Evolutionary conservation across 768 basidiomycete species (phyloP).

Genomic region (Russula sp.): DNA sequence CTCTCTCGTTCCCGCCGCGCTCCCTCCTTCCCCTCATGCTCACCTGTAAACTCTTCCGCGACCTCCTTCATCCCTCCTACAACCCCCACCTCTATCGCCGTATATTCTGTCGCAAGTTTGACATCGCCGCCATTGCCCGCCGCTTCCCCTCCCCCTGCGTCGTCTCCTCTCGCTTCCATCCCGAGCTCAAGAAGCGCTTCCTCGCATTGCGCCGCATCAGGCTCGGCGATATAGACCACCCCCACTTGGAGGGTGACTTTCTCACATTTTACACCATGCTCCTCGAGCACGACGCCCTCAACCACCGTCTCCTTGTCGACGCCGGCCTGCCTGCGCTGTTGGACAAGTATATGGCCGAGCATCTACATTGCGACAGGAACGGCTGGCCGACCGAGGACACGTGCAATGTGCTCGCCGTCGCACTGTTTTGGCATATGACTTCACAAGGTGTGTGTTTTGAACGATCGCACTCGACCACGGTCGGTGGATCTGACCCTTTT

Average conservation of each 20-base stretch:
- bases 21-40: slow-evolving; percentile 53
- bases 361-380: slow-evolving; percentile 15
- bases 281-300: slow-evolving; percentile 28
- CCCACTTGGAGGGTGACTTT: slow-evolving; percentile 15
- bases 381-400: slow-evolving; percentile 25
- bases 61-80: slow-evolving; percentile 46
- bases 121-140: slow-evolving; percentile 47
- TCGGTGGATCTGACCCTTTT: slow-evolving; percentile 1
- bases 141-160: slow-evolving; percentile 47
- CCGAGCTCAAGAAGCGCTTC: slow-evolving; percentile 31
- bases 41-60: slow-evolving; percentile 49
- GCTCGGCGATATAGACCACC: slow-evolving; percentile 13
- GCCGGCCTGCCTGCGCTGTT: slow-evolving; percentile 21
- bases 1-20: slow-evolving; percentile 55
- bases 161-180: slow-evolving; percentile 46
- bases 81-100: slow-evolving; percentile 70
- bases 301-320: slow-evolving; percentile 14
- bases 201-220: slow-evolving; percentile 20
- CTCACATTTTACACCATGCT: slow-evolving; percentile 26
- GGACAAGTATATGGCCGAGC: slow-evolving; percentile 14
- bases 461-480: slow-evolving; percentile 16
- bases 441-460: slow-evolving; percentile 26
- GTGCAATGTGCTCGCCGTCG: slow-evolving; percentile 26
- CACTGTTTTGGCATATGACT: slow-evolving; percentile 31
- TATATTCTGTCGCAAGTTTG: slow-evolving; percentile 68